Conservation (phyloP, 2,329 filamentous ascomycete genomes). For the Scytalidium lignicola region DNA sequence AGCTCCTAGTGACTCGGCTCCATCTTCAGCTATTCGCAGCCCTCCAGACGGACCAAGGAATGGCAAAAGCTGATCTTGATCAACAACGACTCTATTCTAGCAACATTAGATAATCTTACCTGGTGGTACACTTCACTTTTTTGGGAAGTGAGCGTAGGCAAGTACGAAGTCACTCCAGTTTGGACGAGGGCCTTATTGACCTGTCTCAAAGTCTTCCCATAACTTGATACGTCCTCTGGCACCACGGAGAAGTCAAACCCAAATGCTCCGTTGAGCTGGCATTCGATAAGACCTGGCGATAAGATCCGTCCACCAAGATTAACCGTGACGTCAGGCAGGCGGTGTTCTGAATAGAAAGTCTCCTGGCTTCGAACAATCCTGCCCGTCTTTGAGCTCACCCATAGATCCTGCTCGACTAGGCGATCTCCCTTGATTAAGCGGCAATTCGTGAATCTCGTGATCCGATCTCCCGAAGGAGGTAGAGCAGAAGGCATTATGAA, state of each 20-base stretch:
- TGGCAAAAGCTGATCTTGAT: slow-evolving; percentile 53
- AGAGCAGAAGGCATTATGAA: slow-evolving; percentile 32
- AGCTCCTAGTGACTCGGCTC: slow-evolving; percentile 82
- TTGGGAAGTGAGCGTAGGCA: slow-evolving; percentile 82
- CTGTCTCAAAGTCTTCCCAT: slow-evolving; percentile 65
- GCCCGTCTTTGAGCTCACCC: slow-evolving; percentile 76
- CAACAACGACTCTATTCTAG: not conserved
- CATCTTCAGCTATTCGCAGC: slow-evolving; percentile 55
- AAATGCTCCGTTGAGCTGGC: slow-evolving; percentile 87
- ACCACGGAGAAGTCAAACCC: slow-evolving; percentile 88
- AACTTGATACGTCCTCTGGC: slow-evolving; percentile 61
- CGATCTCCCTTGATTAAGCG: slow-evolving; percentile 62
- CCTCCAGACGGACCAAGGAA: slow-evolving; percentile 68
- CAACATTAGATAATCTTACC: slow-evolving; percentile 33
- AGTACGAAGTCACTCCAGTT: slow-evolving; percentile 83
- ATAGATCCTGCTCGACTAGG: slow-evolving; percentile 75
- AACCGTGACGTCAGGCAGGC: slow-evolving; percentile 67
- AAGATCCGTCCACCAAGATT: slow-evolving; percentile 80
- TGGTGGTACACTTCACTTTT: slow-evolving; percentile 75
- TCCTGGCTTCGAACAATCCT: slow-evolving; percentile 71
- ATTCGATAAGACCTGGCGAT: slow-evolving; percentile 82
- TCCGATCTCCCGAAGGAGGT: slow-evolving; percentile 40
- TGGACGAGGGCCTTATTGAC: slow-evolving; percentile 67
- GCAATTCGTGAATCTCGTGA: slow-evolving; percentile 89
- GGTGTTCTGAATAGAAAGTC: slow-evolving; percentile 62